Evolutionary conservation across 805 yeast species (phyloP), one percentile per base, ranked within the genome.

Genomic region (Kuraishia piskuri): DNA sequence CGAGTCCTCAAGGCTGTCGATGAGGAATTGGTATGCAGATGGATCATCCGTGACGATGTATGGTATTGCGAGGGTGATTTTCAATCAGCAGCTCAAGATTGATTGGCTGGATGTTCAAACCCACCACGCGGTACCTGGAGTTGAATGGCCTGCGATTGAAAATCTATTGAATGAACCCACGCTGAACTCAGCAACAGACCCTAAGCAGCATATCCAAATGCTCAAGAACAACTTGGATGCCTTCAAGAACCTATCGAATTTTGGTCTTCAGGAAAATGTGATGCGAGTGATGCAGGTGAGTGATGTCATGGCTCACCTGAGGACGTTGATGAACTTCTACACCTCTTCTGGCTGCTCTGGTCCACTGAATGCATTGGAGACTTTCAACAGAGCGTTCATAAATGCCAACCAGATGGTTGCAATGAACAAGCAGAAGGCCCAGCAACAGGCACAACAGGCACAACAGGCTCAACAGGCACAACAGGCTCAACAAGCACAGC

Each of bases 271-370:
- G 53, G 83, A 79, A 51, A 76, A 77, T 45, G 82, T 88, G 6
- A 78, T 88, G 80, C 71, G 92, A 55, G 74, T 84, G 22, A 68
- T 89, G 69, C 92, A 88, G 65, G 80, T 87, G 3, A 78, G 90
- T 46, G 94, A 88, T 65, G 84, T 85, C 9, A 86, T 90, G 89
- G 75, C 90, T 0, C 80, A 81, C 56, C 73, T 89, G 57, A 77
- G 79, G 53, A 82, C 86, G 5, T 68, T 90, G 53, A 82, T 88
- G 82, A 12, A 22, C 14, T 51, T 50, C 47, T 50, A 37, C 37
- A 23, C 48, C 17, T 22, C 48, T 19, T 40, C 21, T 9, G 48
- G 44, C 14, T 22, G 22, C 24, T n/a, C 23, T 21, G 48, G 52
- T 2, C 52, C 52, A 3, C 22, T 50, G 22, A 40, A 40, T 17